Conservation (phyloP, 768 basidiomycete species). For the Amanita exitialis region DNA sequence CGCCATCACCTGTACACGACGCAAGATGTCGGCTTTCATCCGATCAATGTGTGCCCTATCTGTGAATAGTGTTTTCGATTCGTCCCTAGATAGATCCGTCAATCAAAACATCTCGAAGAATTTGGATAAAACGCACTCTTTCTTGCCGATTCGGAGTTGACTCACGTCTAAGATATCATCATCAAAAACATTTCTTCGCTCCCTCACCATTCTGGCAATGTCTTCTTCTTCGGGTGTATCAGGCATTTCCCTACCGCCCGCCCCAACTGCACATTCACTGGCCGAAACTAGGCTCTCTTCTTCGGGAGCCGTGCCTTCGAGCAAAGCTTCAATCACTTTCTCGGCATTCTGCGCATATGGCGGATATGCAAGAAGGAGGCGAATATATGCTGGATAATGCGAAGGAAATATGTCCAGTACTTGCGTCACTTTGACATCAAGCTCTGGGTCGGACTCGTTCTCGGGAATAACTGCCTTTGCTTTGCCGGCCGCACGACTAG, state of each 20-base stretch:
- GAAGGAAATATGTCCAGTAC: constrained; percentile 74
- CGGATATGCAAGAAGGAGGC: constrained; percentile 40
- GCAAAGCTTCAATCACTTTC: constrained; percentile 55
- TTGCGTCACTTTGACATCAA: constrained; percentile 54
- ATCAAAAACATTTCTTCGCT: constrained; percentile 70
- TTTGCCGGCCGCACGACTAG: constrained; percentile 23
- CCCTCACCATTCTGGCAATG: constrained; percentile 17
- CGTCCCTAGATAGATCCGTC: constrained; percentile 24
- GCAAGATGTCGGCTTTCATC: constrained; percentile 79
- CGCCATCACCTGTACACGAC: constrained; percentile 58
- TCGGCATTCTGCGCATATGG: constrained; percentile 49
- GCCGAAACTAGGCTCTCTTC: constrained; percentile 16
- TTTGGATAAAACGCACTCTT: constrained; percentile 29
- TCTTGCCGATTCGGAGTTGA: constrained; percentile 55
- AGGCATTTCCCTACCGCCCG: not conserved
- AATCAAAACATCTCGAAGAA: not conserved
- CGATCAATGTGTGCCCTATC: constrained; percentile 56
- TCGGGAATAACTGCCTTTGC: constrained; percentile 20
- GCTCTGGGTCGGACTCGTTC: constrained; percentile 23
- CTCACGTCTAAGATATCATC: constrained; percentile 58
- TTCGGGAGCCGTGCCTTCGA: constrained; percentile 60
- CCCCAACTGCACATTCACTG: not conserved
- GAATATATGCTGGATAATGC: constrained; percentile 43
- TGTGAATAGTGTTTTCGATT: constrained; percentile 25
- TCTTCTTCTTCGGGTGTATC: constrained; percentile 9